phyloP scores from a whole-genome alignment of 1,284 basidiomycete species.

The Rhodotorula sp. region DNA sequence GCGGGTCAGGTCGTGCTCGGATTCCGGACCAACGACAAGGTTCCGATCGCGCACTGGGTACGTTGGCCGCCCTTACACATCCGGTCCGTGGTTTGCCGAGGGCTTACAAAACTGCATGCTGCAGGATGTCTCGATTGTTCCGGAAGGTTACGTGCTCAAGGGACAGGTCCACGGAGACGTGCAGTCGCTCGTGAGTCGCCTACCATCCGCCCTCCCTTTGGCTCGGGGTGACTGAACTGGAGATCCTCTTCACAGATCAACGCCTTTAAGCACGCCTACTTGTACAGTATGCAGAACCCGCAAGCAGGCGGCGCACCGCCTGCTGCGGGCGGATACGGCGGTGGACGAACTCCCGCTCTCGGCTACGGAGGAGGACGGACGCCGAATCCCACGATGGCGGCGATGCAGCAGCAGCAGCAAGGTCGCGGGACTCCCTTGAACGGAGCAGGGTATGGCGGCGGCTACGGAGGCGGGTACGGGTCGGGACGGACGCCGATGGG shows the following conservation, averaged over 20 bases:
- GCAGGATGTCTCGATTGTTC: slow-evolving; percentile 81
- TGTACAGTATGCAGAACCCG: not conserved
- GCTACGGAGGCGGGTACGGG: not conserved
- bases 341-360: not conserved
- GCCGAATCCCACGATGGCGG: not conserved
- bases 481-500: not conserved
- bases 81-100: not conserved
- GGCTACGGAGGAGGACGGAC: not conserved
- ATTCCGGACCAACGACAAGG: slow-evolving; percentile 82
- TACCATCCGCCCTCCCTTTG: not conserved
- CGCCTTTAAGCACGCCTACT: slow-evolving; percentile 34
- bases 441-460: not conserved
- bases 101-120: not conserved
- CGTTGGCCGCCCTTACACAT: slow-evolving; percentile 37
- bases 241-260: slow-evolving; percentile 22
- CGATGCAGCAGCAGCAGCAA: too few relatives aligned
- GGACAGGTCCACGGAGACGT: slow-evolving; percentile 26
- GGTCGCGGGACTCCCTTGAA: not conserved
- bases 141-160: slow-evolving; percentile 66
- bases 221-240: not conserved
- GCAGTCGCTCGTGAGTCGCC: slow-evolving; percentile 11
- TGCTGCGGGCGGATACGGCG: not conserved
- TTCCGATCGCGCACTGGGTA: slow-evolving; percentile 77
- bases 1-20: slow-evolving; percentile 92
- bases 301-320: not conserved